Evolutionary conservation across 129 eudicot genomes (phyloP), one percentile per base, ranked within the genome.

Genomic region (Sambucus nigra): DNA sequence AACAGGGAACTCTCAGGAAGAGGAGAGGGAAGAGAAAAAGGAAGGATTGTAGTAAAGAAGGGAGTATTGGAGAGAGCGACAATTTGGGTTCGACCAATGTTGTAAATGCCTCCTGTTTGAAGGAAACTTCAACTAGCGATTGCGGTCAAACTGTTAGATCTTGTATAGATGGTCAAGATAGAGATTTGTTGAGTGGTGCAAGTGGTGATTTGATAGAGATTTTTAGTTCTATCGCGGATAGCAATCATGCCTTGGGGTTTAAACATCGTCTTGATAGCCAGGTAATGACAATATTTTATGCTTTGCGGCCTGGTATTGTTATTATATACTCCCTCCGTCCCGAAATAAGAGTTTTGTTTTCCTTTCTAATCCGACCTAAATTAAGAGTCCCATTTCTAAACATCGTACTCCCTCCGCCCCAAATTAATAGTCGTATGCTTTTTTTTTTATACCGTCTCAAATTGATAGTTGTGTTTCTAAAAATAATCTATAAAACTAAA

Each of bases 11-110:
- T 47, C 26, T 70, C 33, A 76, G 76, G 69, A 89, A 74, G 68
- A 79, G 69, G 65, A 76, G 97, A 61, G 97, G 97, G 25, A 80
- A 84, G 73, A 70, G 98, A 61, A 89, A 76, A 73, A 76, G 98
- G 71, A 84, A 79, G 68, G 83, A 76, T 32, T 76, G 78, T 63
- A 65, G 38, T 29, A 80, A 67, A 65, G 94, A 83, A 57, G 75
- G 80, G 50, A 76, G 81, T 57, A 55, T 80, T 26, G 75, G 72
- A 11, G 89, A 83, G 60, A 72, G 69, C 15, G 81, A 80, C 60
- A 75, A 77, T 59, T 47, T 83, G 55, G 68, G 75, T 47, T 69
- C 83, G 3, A 48, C 73, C 47, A 67, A 67, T 38, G 67, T 47
- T 48, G 59, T 69, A 14, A 61, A 57, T 17, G 47, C 57, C 55